A percentile compares a stretch with the other conserved stretches of the same genome.
These are phyloP conservation scores for Gremmenia infestans DNA, from an alignment of 2,329 filamentous ascomycete species.

Conservation along the genomic window DNA sequence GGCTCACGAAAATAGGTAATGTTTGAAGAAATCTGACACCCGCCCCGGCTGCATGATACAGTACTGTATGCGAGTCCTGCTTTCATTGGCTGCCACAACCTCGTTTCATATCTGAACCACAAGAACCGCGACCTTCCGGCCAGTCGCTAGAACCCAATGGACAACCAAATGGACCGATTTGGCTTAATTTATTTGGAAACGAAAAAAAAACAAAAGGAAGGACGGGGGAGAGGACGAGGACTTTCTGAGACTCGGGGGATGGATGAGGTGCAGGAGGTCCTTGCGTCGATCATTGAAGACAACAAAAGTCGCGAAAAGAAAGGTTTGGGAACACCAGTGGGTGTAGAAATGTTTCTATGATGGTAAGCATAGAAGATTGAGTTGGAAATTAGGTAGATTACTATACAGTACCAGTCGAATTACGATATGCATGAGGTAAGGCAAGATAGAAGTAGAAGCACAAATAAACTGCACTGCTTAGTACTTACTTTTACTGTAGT, in stretches of 20 bases:
- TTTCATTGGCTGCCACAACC: not conserved
- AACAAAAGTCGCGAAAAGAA: not conserved
- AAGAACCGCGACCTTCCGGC: not conserved
- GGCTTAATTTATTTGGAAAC: not conserved
- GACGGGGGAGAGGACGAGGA: not conserved
- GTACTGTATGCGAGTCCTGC: not conserved
- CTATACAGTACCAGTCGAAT: not conserved
- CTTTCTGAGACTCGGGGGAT: not conserved
- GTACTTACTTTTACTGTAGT: not conserved
- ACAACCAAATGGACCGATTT: not conserved
- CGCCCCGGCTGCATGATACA: not conserved
- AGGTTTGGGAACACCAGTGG: not conserved
- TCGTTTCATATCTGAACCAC: not conserved
- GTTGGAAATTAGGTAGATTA: not conserved
- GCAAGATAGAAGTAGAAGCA: not conserved
- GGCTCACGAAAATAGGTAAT: not conserved
- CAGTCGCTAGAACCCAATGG: not conserved
- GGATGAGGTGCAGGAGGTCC: not conserved
- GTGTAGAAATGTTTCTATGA: not conserved
- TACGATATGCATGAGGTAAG: not conserved
- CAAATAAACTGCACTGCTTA: not conserved
- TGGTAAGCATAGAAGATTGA: not conserved
- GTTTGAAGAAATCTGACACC: not conserved
- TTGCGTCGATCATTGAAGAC: slow-evolving; percentile 3
- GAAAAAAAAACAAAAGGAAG: not conserved